Base-by-base conservation (phyloP, 2,329 filamentous ascomycete species). In the Chaetomiaceae sp. region DNA sequence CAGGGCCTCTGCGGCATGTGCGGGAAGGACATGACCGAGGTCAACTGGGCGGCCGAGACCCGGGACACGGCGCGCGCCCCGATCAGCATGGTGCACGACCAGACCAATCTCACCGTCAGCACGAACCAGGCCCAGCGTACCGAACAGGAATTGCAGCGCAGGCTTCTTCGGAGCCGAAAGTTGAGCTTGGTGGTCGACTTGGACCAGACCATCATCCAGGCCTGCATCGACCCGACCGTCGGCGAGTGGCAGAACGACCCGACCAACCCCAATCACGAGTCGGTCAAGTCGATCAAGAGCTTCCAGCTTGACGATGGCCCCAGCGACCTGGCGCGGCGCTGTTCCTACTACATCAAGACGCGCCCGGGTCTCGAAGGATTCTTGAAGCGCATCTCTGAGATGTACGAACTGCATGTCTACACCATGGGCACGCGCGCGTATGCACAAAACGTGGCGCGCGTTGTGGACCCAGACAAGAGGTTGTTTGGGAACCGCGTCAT, bases 381-480 rank as follows among this genome's bases (percentile, higher is more conserved):
- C 64, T 75, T 99, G 43, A 76, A 87, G 52, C 80, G 82, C 46
- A 78, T 96, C 42, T 82, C 89, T 1, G 78, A 84, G 62, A 74
- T 93, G 62, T 99, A 93, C 70, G 93, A 99, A 71, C 76, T 97
- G 63, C 93, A 99, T 67, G 92, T 99, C 56, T 99, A 99, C 73
- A 99, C 93, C 38, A 99, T 99, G 93, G 93, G 92, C 50, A 99
- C 93, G 19, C 82, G 93, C 57, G 89, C 92, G n/a, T 99, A 99
- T 65, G 93, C 93, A 9, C 78, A 91, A 60, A 86, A 89, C 55
- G 95, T 99, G 60, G 90, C 90, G 33, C 86, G 87, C 60, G 92
- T 99, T 56, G 87, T 99, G 55, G 93, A 99, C 63, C 92, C 92
- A 0, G 83, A 92, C 30, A 82, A 85, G 57, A 91, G 86, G 65